Evolutionary conservation across 2,329 filamentous ascomycete genomes (phyloP).

Genomic region (Nothopassalora personata): DNA sequence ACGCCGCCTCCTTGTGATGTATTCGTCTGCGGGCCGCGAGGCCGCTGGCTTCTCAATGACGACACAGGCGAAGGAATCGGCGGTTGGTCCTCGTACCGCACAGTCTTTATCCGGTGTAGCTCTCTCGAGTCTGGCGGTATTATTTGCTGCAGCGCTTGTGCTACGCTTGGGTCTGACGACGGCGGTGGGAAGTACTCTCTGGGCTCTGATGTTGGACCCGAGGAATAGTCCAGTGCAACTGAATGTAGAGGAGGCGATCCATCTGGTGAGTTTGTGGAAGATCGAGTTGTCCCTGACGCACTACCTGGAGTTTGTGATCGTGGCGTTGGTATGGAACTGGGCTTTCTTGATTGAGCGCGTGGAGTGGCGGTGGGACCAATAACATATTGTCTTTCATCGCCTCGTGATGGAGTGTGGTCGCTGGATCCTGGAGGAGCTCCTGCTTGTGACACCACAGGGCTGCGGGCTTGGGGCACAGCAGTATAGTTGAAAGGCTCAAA

Average conservation of each 20-base stretch:
- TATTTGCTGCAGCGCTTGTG: constrained; percentile 3
- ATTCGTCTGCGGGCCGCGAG: constrained; percentile 61
- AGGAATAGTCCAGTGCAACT: constrained; percentile 15
- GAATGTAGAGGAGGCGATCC: constrained; percentile 43
- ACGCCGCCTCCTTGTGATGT: constrained; percentile 77
- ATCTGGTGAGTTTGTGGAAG: constrained; percentile 44
- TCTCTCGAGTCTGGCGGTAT: constrained; percentile 10
- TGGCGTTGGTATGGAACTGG: constrained; percentile 27
- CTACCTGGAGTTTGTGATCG: constrained; percentile 36
- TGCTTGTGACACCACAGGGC: constrained; percentile 13
- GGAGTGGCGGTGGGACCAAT: constrained; percentile 1
- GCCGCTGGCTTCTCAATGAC: constrained; percentile 33
- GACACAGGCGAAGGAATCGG: constrained; percentile 9
- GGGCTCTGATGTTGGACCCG: constrained; percentile 14
- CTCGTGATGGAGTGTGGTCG: constrained; percentile 7
- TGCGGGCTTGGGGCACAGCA: constrained; percentile 66
- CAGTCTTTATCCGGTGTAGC: constrained; percentile 20
- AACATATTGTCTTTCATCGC: constrained; percentile 12
- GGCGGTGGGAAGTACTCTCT: constrained; percentile 26
- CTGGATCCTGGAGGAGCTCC: constrained; percentile 6
- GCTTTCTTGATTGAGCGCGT: constrained; percentile 3
- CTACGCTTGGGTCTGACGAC: constrained; percentile 11
- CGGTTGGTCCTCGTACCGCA: constrained; percentile 27
- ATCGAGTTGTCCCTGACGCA: constrained; percentile 37
- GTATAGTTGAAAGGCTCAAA: constrained; percentile 97